Base-by-base conservation (phyloP, 495 filamentous ascomycete genomes). In the Penicillium waksmanii region DNA sequence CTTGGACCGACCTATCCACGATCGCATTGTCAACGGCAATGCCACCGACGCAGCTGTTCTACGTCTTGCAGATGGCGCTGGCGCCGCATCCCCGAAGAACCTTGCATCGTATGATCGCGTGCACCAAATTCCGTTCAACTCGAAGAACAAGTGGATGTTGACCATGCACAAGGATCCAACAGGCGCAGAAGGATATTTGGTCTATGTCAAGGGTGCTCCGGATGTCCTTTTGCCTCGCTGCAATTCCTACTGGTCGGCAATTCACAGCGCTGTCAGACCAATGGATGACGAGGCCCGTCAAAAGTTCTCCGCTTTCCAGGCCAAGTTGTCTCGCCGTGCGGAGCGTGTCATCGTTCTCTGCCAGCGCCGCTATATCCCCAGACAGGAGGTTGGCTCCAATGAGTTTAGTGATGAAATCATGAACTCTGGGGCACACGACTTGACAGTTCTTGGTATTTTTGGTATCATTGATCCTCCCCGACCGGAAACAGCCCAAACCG, bases 11-110 rank as follows among this genome's bases (percentile, higher is more conserved):
- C 84, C 85, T 0, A 58, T 87, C 0, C 61, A 78, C 17, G 69
- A 85, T 10, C 80, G 88, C 8, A 81, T 79, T 31, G 82, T 91
- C 46, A 83, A 85, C 58, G 89, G 89, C 25, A 87, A 91, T 64
- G 87, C 89, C 5, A 92, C 89, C 0, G 89, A 91, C 69, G 82
- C 85, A 51, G 87, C 89, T 8, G 80, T 90, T 27, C 72, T 93
- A 17, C 80, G 87, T 34, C 85, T 91, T 50, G 82, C 86, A 0
- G 87, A 90, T 65, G 74, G 72, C 11, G 72, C 89, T n/a, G 77
- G 77, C 2, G 69, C 83, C 0, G 75, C 83, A 10, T 66, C 84
- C 3, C 70, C 80, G 12, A 71, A 75, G 17, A 67, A 77, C 38
- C 56, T 72, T 3, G 58, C 55, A 12, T 47, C 56, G 17, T 88